These are phyloP conservation scores for Yamadazyma siamensis DNA, from an alignment of 1,139 yeast genomes.

Conservation along the genomic window DNA sequence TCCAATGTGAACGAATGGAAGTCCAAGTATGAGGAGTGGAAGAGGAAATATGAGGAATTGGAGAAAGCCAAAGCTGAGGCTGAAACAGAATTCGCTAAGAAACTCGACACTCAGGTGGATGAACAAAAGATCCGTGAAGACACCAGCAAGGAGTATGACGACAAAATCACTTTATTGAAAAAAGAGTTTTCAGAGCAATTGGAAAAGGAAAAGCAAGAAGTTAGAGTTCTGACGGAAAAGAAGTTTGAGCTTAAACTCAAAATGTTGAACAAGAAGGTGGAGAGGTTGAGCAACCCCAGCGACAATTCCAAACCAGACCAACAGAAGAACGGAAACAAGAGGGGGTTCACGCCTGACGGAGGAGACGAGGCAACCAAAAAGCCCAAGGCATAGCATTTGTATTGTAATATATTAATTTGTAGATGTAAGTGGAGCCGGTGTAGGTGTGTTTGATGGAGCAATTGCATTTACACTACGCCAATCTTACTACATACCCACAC, in stretches of 20 bases:
- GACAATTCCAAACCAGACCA: conserved; percentile 2
- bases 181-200: conserved; percentile 26
- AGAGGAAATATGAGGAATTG: conserved; percentile 17
- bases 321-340: conserved; percentile 9
- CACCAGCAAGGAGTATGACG: conserved; percentile 15
- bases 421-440: no score
- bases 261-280: conserved; percentile 43
- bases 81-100: conserved; percentile 18
- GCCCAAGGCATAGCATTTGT: conserved; percentile 12
- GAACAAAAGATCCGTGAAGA: conserved; percentile 7
- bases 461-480: no score
- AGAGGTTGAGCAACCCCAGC: conserved; percentile 24
- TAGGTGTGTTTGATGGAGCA: no score
- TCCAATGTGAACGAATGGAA: conserved; percentile 9
- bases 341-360: conserved; percentile 13
- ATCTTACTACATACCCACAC: no score
- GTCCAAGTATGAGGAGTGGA: conserved; percentile 16
- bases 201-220: conserved; percentile 28
- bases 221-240: conserved; percentile 35
- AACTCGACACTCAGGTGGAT: conserved; percentile 16
- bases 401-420: conserved; percentile 1
- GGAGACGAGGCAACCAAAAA: conserved; percentile 14
- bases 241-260: conserved; percentile 39
- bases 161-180: conserved; percentile 23
- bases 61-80: conserved; percentile 17